These are phyloP conservation scores for Schoenoplectus tabernaemontani DNA, from an alignment of 202 grass and related monocot species.

Conservation along the genomic window DNA sequence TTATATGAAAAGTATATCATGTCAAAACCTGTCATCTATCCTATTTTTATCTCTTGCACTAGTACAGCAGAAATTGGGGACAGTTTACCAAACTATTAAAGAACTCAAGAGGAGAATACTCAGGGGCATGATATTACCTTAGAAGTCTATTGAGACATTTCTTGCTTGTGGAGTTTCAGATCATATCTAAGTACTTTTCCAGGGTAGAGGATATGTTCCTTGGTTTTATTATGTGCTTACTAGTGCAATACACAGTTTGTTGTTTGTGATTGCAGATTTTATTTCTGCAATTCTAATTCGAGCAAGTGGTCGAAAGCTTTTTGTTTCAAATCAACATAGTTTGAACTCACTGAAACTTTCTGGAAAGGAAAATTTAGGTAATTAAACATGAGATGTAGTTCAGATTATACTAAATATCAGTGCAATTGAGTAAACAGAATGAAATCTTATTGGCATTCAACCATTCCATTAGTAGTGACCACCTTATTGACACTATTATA, in stretches of 20 bases:
- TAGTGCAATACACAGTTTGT: slow-evolving; percentile 62
- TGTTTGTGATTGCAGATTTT: slow-evolving; percentile 99
- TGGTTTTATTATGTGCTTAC: slow-evolving; percentile 35
- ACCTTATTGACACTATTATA: not conserved
- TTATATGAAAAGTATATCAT: not conserved
- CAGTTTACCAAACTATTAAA: not conserved
- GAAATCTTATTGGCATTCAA: not conserved
- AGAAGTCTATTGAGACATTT: not conserved
- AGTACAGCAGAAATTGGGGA: not conserved
- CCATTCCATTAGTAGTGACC: not conserved
- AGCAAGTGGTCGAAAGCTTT: slow-evolving; percentile 63
- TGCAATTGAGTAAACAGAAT: not conserved
- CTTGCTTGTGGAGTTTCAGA: not conserved
- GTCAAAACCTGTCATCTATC: not conserved
- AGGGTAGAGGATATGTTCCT: not conserved
- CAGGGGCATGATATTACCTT: not conserved
- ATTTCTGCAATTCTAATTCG: slow-evolving; percentile 82
- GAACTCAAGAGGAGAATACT: not conserved
- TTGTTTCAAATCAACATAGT: slow-evolving; percentile 38
- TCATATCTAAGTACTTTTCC: not conserved
- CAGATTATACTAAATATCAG: slow-evolving; percentile 1
- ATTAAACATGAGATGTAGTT: slow-evolving; percentile 6
- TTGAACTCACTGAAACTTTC: slow-evolving; percentile 56
- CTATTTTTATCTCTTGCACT: not conserved
- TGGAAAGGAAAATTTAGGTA: slow-evolving; percentile 54